Conservation (phyloP, 768 basidiomycete species). For the Asterophora parasitica region DNA sequence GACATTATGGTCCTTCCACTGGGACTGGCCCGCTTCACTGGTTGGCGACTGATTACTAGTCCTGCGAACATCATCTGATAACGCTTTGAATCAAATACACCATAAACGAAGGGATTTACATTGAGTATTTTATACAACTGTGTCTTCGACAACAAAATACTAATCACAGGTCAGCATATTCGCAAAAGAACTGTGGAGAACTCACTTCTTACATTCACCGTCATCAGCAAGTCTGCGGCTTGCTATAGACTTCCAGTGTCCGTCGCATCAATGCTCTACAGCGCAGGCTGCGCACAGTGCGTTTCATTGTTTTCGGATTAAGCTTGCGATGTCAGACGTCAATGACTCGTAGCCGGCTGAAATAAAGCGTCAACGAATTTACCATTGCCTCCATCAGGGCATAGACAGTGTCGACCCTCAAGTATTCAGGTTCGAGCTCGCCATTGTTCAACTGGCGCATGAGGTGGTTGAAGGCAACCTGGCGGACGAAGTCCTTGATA, state of each 20-base stretch:
- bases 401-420: slow-evolving; percentile 13
- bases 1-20: too few relatives aligned
- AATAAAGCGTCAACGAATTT: background rate
- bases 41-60: too few relatives aligned
- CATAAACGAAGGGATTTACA: background rate
- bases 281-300: slow-evolving; percentile 17
- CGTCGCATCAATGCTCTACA: slow-evolving; percentile 16
- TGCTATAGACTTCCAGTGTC: slow-evolving; percentile 7
- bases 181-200: background rate
- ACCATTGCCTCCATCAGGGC: slow-evolving; percentile 16
- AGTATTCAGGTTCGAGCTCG: slow-evolving; percentile 11
- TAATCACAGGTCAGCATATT: background rate
- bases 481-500: slow-evolving; percentile 15
- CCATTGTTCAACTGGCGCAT: slow-evolving; percentile 11
- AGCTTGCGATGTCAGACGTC: slow-evolving; percentile 2
- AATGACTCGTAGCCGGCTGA: background rate
- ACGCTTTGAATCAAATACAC: too few relatives aligned
- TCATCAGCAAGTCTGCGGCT: background rate
- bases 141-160: background rate
- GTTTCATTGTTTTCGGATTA: slow-evolving; percentile 16
- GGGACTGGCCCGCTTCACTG: too few relatives aligned
- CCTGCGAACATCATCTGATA: too few relatives aligned
- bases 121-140: background rate
- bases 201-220: background rate
- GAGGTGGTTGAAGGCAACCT: slow-evolving; percentile 16